These are phyloP conservation scores for Vigna unguiculata DNA, from an alignment of 306 rosid species.

Conservation along the genomic window DNA sequence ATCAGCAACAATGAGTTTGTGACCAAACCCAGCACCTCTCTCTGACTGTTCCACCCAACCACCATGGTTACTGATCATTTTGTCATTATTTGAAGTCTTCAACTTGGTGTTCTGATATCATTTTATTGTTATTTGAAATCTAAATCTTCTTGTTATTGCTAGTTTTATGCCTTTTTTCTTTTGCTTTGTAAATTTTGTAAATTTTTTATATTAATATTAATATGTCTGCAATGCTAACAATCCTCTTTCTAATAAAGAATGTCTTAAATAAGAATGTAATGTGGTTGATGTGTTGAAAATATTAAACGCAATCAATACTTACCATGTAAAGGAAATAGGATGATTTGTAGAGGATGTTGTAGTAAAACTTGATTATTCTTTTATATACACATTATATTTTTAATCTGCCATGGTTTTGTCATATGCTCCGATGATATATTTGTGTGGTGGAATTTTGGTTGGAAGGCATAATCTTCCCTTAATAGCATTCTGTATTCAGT, in stretches of 20 bases:
- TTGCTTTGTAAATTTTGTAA: too few species aligned
- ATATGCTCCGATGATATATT: background rate
- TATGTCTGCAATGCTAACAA: too few species aligned
- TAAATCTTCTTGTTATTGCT: background rate
- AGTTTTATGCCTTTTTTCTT: background rate
- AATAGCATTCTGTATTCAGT: background rate
- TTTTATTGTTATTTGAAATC: constrained; percentile 5
- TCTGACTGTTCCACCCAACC: background rate
- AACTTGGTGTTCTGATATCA: background rate
- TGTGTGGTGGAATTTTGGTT: background rate
- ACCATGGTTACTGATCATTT: background rate
- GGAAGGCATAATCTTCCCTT: background rate
- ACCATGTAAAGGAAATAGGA: background rate
- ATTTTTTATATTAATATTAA: too few species aligned
- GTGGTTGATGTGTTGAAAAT: background rate
- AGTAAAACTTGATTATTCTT: background rate
- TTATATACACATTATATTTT: background rate
- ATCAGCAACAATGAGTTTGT: background rate
- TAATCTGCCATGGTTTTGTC: background rate
- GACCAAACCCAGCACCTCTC: background rate
- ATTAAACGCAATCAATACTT: background rate
- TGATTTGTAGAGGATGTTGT: background rate
- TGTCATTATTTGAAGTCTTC: background rate
- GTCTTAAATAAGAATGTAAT: too few species aligned
- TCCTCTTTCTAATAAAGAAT: too few species aligned